Base-by-base conservation (phyloP, 768 basidiomycete genomes). In the Xerocomellus amylosporus region DNA sequence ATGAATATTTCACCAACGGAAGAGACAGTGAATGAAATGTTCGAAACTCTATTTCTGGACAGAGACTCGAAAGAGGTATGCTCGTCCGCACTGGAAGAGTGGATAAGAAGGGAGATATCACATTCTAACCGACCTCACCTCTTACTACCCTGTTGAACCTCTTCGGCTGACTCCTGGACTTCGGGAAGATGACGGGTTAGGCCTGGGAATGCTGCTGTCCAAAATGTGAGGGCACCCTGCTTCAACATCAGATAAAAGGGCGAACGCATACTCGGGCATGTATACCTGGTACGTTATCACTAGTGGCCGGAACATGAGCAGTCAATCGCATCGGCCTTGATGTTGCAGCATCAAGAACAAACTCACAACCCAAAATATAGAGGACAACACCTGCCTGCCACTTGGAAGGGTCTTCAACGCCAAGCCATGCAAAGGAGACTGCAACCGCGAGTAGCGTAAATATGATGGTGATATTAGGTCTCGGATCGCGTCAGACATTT, bases 141-240 rank as follows among this genome's bases (percentile, higher is more conserved):
- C 71, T 85, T 86, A 4, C 60, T 63, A 9, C 79, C 80, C 8
- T 64, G 51, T 39, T 70, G 68, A 2, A 72, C 74, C 45, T 77
- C 68, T 4, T 51, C 53, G 5, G 75, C 70, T 2, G 85, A 87
- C 46, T 75, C 67, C 56, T 79, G 75, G n/a, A 90, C 81, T 60
- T 88, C 83, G 0, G 86, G 84, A 26, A 89, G 77, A 65, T 90
- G 80, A 9, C 82, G 77, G 22, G 85, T 84, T 15, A 91, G 75
- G 17, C 86, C 88, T 1, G 88, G 87, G 65, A 91, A 90, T 13
- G 89, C 88, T 13, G 89, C 89, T 0, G 86, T 87, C 88, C 87
- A 91, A 69, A 90, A 91, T 0, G 88, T 90, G 51, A 90, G 67
- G 30, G 85, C 74, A 51, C 86, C 81, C 82, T 87, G 53, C 0